Evolutionary conservation across 192 early-diverging fungal genomes (phyloP).

Genomic region (Entrophospora sp.): DNA sequence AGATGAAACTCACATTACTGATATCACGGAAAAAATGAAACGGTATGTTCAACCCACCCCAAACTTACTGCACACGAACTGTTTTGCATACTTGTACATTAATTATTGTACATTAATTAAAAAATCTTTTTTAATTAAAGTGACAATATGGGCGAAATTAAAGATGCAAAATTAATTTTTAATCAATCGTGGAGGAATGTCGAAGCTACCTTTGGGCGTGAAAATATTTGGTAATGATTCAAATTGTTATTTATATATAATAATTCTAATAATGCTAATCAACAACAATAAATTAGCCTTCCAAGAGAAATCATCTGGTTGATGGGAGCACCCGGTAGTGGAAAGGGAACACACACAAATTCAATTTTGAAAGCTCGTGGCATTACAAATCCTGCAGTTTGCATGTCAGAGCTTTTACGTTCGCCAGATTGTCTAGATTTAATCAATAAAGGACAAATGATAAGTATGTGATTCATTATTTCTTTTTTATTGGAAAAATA

Average conservation of each 20-base stretch:
- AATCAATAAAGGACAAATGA: conserved; percentile 49
- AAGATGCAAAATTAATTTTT: conserved; percentile 51
- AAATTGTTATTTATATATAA: not conserved
- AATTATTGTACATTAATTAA: too few species aligned
- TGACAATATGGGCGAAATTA: too few species aligned
- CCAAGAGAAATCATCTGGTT: conserved; percentile 50
- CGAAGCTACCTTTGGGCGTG: conserved; percentile 40
- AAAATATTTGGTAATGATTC: conserved; percentile 35
- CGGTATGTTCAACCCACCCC: too few species aligned
- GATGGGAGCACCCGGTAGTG: conserved; percentile 51
- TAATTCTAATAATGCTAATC: too few species aligned
- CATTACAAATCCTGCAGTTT: conserved; percentile 49
- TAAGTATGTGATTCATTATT: conserved; percentile 17
- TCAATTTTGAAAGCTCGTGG: conserved; percentile 45
- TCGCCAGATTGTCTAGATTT: conserved; percentile 49
- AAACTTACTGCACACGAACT: too few species aligned
- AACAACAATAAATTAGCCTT: conserved; percentile 2
- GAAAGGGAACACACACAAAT: conserved; percentile 50
- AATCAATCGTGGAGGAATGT: conserved; percentile 53
- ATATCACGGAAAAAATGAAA: too few species aligned
- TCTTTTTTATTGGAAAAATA: not conserved
- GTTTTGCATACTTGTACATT: too few species aligned
- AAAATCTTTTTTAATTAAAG: too few species aligned
- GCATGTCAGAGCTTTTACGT: conserved; percentile 40
- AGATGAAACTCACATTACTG: too few species aligned